These are phyloP conservation scores for Zygosaccharomyces bisporus DNA, from an alignment of 805 yeast species.

Conservation along the genomic window DNA sequence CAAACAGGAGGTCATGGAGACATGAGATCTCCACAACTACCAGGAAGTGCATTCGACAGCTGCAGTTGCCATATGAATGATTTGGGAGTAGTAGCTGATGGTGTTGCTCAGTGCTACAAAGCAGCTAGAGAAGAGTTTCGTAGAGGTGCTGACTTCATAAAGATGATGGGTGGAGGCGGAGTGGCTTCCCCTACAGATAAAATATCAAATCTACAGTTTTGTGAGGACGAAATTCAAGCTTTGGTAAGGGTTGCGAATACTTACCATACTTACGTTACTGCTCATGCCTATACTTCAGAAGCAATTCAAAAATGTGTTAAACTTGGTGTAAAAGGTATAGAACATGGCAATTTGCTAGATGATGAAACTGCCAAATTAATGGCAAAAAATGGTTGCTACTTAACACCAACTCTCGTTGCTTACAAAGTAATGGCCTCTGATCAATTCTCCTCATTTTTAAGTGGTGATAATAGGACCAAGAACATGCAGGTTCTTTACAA, in stretches of 20 bases:
- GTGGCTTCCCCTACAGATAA: conserved; percentile 14
- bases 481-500: conserved; percentile 11
- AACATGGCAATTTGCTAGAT: conserved; percentile 12
- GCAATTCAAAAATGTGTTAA: conserved; percentile 11
- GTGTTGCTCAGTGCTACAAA: conserved; percentile 10
- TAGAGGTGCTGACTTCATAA: conserved; percentile 13
- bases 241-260: conserved; percentile 10
- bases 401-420: conserved; percentile 12
- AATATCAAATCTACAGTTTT: conserved; percentile 13
- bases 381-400: conserved; percentile 11
- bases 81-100: conserved; percentile 12
- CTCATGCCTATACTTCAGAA: conserved; percentile 13
- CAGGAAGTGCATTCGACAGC: conserved; percentile 9
- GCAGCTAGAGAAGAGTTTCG: conserved; percentile 13
- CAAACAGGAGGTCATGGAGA: conserved; percentile 16
- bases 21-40: conserved; percentile 7
- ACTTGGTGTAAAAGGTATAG: conserved; percentile 13
- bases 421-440: conserved; percentile 13
- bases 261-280: conserved; percentile 12
- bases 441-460: conserved; percentile 9
- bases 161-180: conserved; percentile 14
- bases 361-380: conserved; percentile 11
- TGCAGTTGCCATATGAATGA: conserved; percentile 11
- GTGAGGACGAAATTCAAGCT: conserved; percentile 11
- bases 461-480: conserved; percentile 7